Percentiles rank a stretch among this genome's conserved stretches.
These are phyloP conservation scores for Serendipita sp. DNA, from an alignment of 1,284 basidiomycete genomes.

Conservation along the genomic window DNA sequence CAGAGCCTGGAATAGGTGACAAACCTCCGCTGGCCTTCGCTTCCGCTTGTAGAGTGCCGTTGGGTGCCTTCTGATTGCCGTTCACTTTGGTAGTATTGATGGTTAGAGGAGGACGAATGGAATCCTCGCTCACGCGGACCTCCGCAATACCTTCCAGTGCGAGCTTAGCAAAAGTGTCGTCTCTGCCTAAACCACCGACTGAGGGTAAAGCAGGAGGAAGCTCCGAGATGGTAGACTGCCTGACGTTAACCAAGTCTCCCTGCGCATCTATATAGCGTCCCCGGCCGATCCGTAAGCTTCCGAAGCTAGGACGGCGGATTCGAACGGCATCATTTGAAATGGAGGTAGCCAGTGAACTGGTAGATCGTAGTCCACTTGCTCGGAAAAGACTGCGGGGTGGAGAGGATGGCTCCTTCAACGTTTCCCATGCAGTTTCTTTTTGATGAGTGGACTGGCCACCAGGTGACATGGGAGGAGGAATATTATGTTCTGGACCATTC, in stretches of 20 bases:
- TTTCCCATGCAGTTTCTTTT: not conserved
- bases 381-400: conserved; percentile 1
- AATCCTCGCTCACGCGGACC: conserved; percentile 1
- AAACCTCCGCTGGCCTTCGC: not conserved
- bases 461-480: not conserved
- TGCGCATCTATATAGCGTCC: not conserved
- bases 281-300: not conserved
- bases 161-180: conserved; percentile 2
- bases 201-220: conserved; percentile 3
- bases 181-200: not conserved
- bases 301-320: conserved; percentile 4
- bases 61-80: not conserved
- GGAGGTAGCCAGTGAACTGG: conserved; percentile 3
- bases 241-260: not conserved
- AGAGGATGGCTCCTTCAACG: not conserved
- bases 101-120: not conserved
- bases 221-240: not conserved
- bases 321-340: conserved; percentile 1
- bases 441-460: not conserved
- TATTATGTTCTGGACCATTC: conserved; percentile 20
- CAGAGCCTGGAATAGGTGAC: not conserved
- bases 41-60: not conserved
- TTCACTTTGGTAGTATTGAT: not conserved
- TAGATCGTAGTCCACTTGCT: not conserved
- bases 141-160: conserved; percentile 4